Conservation (phyloP, 768 basidiomycete species). For the Tulasnella sp. region DNA sequence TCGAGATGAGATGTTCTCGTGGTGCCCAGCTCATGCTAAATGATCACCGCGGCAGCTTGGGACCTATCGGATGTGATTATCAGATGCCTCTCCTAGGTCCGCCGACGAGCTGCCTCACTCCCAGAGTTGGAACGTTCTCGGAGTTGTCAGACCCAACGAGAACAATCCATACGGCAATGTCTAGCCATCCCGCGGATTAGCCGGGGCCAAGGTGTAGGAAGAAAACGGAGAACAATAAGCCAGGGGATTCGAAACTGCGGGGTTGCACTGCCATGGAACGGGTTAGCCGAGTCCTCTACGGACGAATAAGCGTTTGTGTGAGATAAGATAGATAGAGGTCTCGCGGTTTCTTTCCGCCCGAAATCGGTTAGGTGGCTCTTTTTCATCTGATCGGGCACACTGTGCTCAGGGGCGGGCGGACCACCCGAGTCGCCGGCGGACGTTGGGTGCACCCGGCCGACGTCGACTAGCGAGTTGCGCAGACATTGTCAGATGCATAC, state of each 20-base stretch:
- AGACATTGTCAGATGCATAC: not conserved
- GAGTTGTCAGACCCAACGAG: not conserved
- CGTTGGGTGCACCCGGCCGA: not conserved
- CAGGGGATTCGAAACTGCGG: not conserved
- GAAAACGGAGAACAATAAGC: conserved; percentile 10
- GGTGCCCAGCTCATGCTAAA: not conserved
- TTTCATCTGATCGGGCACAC: not conserved
- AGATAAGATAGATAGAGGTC: not conserved
- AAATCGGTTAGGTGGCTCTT: not conserved
- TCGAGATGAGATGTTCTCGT: not conserved
- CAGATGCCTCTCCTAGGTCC: not conserved
- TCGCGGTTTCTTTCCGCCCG: not conserved
- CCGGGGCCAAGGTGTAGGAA: not conserved
- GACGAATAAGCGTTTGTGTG: not conserved
- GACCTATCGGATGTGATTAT: conserved; percentile 14
- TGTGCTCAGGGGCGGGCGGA: not conserved
- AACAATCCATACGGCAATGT: not conserved
- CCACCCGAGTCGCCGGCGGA: conserved; percentile 6
- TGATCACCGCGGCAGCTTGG: conserved; percentile 5
- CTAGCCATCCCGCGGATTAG: not conserved
- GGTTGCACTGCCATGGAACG: not conserved
- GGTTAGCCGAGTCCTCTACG: not conserved
- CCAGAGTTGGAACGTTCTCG: conserved; percentile 16
- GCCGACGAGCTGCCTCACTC: not conserved
- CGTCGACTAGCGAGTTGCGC: not conserved